Evolutionary conservation across 2,329 filamentous ascomycete genomes (phyloP), one percentile per base, ranked within the genome.

Genomic region (Proliferodiscus dingleyae): DNA sequence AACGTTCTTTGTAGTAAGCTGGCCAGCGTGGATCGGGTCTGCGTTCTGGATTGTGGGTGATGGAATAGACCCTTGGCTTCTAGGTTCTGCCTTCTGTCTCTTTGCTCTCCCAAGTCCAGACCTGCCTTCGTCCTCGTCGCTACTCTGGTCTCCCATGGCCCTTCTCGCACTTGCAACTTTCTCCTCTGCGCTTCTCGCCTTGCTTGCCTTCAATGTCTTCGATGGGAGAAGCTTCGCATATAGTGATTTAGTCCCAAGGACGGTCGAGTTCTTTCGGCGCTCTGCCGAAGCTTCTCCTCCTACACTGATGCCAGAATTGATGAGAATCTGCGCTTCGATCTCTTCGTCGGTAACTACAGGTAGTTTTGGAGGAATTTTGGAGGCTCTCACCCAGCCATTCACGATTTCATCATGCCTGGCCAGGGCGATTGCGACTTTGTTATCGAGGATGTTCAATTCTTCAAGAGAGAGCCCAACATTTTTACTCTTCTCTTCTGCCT

Each of bases 121-220:
- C 37, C 64, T 53, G 2, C 64, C 62, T 39, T 58, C 59, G 18
- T 65, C 64, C 24, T 66, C 64, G 47, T 65, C 64, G 40, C 63
- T 65, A 30, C 56, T 62, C 29, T 63, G 59, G 19, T 52, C 52
- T 32, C 37, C 55, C 39, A 57, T 42, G 10, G 41, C 54, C n/a
- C 60, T 53, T 49, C 62, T 63, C 16, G 56, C 55, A 49, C 57
- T 63, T 5, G 46, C 51, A 41, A 54, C 55, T 41, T 64, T 64
- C 41, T 65, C 62, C 36, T 61, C 60, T 6, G 54, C 51, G 56
- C 64, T 58, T 46, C 61, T 51, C 29, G 54, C 52, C 45, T 64
- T 65, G 43, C 58, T 61, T 11, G 56, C 61, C 41, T 59, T 59
- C 15, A 63, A 43, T 16, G 50, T 55, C 37, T 59, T 61, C 13